Percentiles rank a stretch among this genome's conserved stretches.
Conservation (phyloP, 768 basidiomycete genomes). For the Rossbeevera mucosa region DNA sequence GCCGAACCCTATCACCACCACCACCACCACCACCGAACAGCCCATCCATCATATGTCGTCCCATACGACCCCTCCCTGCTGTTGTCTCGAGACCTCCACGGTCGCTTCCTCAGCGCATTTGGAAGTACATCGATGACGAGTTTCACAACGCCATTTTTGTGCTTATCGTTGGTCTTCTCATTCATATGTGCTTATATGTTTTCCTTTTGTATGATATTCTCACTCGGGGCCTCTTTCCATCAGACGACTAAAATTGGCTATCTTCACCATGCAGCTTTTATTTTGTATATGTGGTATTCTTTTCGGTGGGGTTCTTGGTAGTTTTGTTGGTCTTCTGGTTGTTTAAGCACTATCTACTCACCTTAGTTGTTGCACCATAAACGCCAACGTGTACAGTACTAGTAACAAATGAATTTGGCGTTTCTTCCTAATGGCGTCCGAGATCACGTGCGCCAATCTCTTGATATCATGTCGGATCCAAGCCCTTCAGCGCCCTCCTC, state of each 20-base stretch:
- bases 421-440: neutral
- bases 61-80: neutral
- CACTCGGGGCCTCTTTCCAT: slow-evolving; percentile 22
- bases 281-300: slow-evolving; percentile 11
- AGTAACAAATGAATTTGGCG: neutral
- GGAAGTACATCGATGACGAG: slow-evolving; percentile 22
- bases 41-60: neutral
- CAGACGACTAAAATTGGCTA: slow-evolving; percentile 20
- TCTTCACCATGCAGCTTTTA: neutral
- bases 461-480: slow-evolving; percentile 12
- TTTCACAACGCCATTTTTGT: slow-evolving; percentile 26
- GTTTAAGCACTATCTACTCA: slow-evolving; percentile 1
- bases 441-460: neutral
- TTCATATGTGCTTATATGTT: slow-evolving; percentile 26
- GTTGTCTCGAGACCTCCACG: slow-evolving; percentile 2
- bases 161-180: slow-evolving; percentile 22
- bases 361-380: slow-evolving; percentile 15
- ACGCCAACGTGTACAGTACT: too few species aligned
- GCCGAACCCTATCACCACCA: slow-evolving; percentile 15
- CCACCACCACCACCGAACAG: neutral
- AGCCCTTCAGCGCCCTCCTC: slow-evolving; percentile 5
- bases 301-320: slow-evolving; percentile 1
- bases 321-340: neutral
- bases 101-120: slow-evolving; percentile 14
- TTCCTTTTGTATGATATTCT: slow-evolving; percentile 29